A percentile compares a stretch with the other conserved stretches of the same genome.
Conservation (phyloP, 768 basidiomycete species). For the Russula compacta region DNA sequence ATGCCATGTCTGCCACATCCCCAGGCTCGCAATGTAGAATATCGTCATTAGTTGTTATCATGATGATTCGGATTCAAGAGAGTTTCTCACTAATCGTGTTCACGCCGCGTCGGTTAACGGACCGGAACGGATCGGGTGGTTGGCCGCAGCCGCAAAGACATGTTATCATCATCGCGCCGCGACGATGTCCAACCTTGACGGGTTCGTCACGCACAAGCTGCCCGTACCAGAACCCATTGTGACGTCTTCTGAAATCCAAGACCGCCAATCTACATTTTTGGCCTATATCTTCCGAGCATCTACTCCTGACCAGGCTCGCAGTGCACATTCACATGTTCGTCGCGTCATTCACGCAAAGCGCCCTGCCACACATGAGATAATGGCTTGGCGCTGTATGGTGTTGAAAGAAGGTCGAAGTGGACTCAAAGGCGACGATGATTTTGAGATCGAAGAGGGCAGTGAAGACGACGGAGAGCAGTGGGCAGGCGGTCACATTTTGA, state of each 20-base stretch:
- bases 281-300: conserved; percentile 52
- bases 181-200: conserved; percentile 37
- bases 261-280: conserved; percentile 65
- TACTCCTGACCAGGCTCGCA: conserved; percentile 42
- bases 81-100: no score
- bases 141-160: no score
- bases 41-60: no score
- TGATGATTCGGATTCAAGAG: no score
- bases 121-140: no score
- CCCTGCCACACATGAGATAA: conserved; percentile 62
- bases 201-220: conserved; percentile 41
- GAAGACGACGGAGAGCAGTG: conserved; percentile 76
- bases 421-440: conserved; percentile 65
- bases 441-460: conserved; percentile 51
- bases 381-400: conserved; percentile 73
- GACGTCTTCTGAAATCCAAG: conserved; percentile 66
- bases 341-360: conserved; percentile 48
- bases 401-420: conserved; percentile 58
- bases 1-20: no score
- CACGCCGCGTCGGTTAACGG: no score
- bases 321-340: conserved; percentile 43
- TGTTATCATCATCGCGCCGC: no score
- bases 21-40: no score
- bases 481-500: conserved; percentile 54
- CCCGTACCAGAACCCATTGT: conserved; percentile 39